Base-by-base conservation (phyloP, 2,329 filamentous ascomycete species). In the Penicillium sp. region DNA sequence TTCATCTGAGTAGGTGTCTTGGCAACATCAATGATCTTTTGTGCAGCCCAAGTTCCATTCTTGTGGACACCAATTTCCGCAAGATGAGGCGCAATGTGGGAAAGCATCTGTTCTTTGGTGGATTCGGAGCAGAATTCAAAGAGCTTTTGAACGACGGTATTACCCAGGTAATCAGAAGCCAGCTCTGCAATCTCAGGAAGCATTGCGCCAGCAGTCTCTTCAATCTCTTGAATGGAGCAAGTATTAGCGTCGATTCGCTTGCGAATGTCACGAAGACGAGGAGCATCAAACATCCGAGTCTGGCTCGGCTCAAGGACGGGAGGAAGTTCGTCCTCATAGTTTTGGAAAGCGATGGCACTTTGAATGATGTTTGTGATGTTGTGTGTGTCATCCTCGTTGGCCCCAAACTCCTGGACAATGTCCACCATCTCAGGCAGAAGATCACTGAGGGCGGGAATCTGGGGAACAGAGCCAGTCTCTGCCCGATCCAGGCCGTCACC, bases 81-180 rank as follows among this genome's bases (percentile, higher is more conserved):
- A 72, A 98, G 84, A 71, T 97, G 93, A 56, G 93, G 93, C 3
- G 90, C 86, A 68, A 99, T 96, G 70, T 93, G 87, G 14, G 80
- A 77, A 56, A 99, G 81, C 95, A 99, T 98, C 55, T 90, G 88
- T 73, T 97, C 92, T 67, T 96, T 93, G 43, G 93, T 86, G 43
- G 86, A 81, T 72, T 98, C 93, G 0, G 91, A 95, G 79, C 95
- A 98, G 77, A 91, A 91, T 75, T 99, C 93, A 70, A 99, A 99
- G 46, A 99, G 81, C 77, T 99, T 99, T 78, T 99, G 95, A 19
- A 99, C 93, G n/a, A 99, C 95, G 0, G 95, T 99, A 78, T 99
- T 99, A 66, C 95, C 95, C 31, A 99, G 84, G 69, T 99, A 99
- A 75, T 99, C 95, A 0, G 93, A 96, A 2, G 95, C 85, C 24